Evolutionary conservation across 345 rosid species (phyloP), one percentile per base, ranked within the genome.

Genomic region (Pistacia vera): DNA sequence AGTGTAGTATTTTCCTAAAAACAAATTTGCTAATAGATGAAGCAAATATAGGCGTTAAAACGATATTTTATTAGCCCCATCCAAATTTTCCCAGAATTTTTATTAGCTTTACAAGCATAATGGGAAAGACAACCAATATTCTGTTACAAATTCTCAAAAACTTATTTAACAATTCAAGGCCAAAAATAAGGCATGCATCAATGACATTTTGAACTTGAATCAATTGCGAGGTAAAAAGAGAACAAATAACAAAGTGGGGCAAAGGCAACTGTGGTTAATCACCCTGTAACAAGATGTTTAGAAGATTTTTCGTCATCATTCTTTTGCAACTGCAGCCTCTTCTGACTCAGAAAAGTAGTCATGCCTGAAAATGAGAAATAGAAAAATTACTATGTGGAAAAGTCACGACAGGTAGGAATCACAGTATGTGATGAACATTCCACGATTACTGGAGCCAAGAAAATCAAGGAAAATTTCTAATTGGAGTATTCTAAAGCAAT

Each of bases 291-390:
- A 51, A 22, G 76, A 48, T 68, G 56, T 33, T 69, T 6, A 66
- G 65, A 63, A 69, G 44, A 8, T 41, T 73, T 73, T 73, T 69
- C 77, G 57, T 77, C 88, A 73, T 91, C 81, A 86, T 86, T 88
- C 91, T 64, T 86, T 71, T 63, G 80, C 91, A 58, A 80, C 63
- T 62, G 83, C 91, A 5, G 78, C 78, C 66, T 89, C 84, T 30
- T 30, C 2, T 30, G 70, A 72, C 78, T 82, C 87, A 3, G 92
- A 35, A 54, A 44, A 84, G 78, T 86, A 91, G 79, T 94, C 97
- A 35, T 88, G 85, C 90, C 98, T 94, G 90, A 13, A 76, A 4
- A 77, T 57, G 2, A 3, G 14, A 66, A 65, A 65, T 14, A 22
- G 8, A 22, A 17, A 41, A 28, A 33, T 61, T 48, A 33, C 13